Evolutionary conservation across 2,329 filamentous ascomycete genomes (phyloP), one percentile per base, ranked within the genome.

Genomic region (Stachybotrys chartarum): DNA sequence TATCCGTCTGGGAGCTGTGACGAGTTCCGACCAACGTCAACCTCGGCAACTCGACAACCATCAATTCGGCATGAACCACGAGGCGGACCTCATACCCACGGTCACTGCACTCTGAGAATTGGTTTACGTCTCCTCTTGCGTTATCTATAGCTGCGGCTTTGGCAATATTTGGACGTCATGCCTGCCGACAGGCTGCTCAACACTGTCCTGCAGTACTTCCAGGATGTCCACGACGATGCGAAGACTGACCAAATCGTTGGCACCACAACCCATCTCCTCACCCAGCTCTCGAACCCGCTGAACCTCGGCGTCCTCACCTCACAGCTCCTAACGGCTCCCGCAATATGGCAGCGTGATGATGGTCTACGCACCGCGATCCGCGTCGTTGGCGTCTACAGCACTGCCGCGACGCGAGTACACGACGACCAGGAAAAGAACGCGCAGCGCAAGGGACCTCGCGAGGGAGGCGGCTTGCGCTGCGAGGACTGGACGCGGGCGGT

Each of bases 271-370:
- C 81, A 84, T 45, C 80, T 91, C 32, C 78, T 92, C 55, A 81
- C 84, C 16, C 82, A 81, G 51, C 82, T 91, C 53, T 84, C 83
- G 58, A 91, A 91, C 65, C 87, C 87, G 14, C 79, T 89, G 55
- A 92, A 92, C 68, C 78, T 91, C 63, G 82, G 84, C 46, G 77
- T 91, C 12, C 78, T 91, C 54, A 88, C 87, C 1, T 86, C 85
- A 30, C 87, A 91, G 60, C 78, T 91, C 6, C 79, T 91, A 50
- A 82, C 81, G 1, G 85, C 88, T 0, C 87, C 86, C 3, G 85
- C 87, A 8, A 78, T 91, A 69, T 92, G 88, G 88, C 70, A 74
- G 56, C 72, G 77, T 64, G 80, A 80, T 10, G 66, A 86, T 55
- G 83, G 81, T 8, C 74, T 90, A 42, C 78, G 78, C 14, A 83